Evolutionary conservation across 1,284 basidiomycete genomes (phyloP).

Genomic region (Tetrapyrgos nigripes): DNA sequence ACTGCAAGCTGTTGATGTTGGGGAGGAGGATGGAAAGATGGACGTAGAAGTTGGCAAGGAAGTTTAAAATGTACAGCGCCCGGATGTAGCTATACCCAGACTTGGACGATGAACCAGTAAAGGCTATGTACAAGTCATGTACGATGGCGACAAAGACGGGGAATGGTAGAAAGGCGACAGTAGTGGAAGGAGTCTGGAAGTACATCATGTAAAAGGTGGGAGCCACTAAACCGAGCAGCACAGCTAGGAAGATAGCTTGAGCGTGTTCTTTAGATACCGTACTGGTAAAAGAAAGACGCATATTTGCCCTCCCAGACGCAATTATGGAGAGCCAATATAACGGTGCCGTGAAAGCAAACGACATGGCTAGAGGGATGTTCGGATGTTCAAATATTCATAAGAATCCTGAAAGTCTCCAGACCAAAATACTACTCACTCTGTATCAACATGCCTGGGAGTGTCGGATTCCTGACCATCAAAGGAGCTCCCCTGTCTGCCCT

Average conservation of each 20-base stretch:
- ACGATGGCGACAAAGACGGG: conserved; percentile 44
- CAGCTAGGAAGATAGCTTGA: conserved; percentile 48
- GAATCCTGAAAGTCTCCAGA: too few relatives aligned
- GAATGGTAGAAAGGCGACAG: conserved; percentile 51
- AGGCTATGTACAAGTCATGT: conserved; percentile 29
- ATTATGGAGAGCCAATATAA: conserved; percentile 50
- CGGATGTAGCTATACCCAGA: conserved; percentile 12
- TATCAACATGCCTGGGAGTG: conserved; percentile 37
- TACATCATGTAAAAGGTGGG: conserved; percentile 43
- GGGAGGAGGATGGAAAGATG: conserved; percentile 8
- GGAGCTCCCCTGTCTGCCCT: conserved; percentile 28
- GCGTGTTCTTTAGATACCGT: conserved; percentile 44
- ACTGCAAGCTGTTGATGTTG: background rate
- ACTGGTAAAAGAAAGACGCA: conserved; percentile 6
- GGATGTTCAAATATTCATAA: too few relatives aligned
- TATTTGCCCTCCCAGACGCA: conserved; percentile 35
- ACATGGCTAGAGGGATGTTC: too few relatives aligned
- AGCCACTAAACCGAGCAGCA: conserved; percentile 42
- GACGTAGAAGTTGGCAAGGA: conserved; percentile 5
- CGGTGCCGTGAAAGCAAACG: conserved; percentile 45
- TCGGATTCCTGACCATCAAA: conserved; percentile 35
- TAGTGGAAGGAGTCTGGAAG: conserved; percentile 39
- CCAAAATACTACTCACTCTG: too few relatives aligned
- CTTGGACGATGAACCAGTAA: conserved; percentile 18
- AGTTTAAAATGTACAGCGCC: conserved; percentile 7